phyloP scores from a whole-genome alignment of 2,329 filamentous ascomycete genomes.

The Cytospora mali region DNA sequence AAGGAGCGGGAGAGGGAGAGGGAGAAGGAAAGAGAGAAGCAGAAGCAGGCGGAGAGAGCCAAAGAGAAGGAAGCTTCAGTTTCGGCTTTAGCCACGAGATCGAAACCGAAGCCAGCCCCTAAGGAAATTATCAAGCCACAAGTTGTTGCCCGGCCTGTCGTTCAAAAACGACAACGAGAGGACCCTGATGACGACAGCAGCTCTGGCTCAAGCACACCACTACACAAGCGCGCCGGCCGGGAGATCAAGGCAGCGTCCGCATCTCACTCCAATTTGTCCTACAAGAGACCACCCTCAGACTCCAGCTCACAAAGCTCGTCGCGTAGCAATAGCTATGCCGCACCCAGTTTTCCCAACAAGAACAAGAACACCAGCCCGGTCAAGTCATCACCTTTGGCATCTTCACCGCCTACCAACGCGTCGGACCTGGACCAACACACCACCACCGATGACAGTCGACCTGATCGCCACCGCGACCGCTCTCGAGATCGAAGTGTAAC shows the following conservation, averaged over 20 bases:
- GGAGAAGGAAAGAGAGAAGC: constrained; percentile 30
- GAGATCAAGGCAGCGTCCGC: constrained; percentile 33
- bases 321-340: constrained; percentile 33
- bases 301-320: constrained; percentile 50
- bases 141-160: constrained; percentile 33
- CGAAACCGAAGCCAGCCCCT: constrained; percentile 43
- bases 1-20: constrained; percentile 31
- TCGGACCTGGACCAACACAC: constrained; percentile 59
- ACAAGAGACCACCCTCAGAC: constrained; percentile 41
- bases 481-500: constrained; percentile 32
- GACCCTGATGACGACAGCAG: constrained; percentile 55
- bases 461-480: constrained; percentile 29
- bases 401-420: constrained; percentile 66
- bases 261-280: constrained; percentile 16
- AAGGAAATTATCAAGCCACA: constrained; percentile 39
- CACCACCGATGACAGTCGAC: constrained; percentile 28
- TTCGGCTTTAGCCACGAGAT: constrained; percentile 30
- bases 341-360: constrained; percentile 42
- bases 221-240: constrained; percentile 61
- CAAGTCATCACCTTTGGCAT: constrained; percentile 68
- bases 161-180: constrained; percentile 57
- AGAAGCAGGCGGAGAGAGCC: constrained; percentile 32
- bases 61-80: constrained; percentile 35
- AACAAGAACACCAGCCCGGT: constrained; percentile 59
- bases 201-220: constrained; percentile 61